Percentiles rank a stretch among this genome's conserved stretches.
Conservation (phyloP, 805 yeast genomes). For the Zygosaccharomyces kombuchaensis region DNA sequence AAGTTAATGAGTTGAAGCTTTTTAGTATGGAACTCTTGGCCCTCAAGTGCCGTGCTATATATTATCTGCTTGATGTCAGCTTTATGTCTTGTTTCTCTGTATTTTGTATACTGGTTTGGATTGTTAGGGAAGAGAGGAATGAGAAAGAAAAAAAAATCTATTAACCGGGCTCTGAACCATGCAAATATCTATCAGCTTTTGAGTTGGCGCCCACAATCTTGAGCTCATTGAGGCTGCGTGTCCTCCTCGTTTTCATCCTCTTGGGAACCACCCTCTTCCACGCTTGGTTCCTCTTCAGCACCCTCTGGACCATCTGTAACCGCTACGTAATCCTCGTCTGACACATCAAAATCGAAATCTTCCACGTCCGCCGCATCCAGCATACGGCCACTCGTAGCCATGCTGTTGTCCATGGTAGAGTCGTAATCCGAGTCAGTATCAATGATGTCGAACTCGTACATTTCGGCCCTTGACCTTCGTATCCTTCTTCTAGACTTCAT, state of each 20-base stretch:
- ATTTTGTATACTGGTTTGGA: background rate
- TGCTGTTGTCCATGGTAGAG: constrained; percentile 25
- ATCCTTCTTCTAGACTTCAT: constrained; percentile 40
- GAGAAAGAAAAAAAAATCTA: background rate
- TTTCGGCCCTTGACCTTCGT: constrained; percentile 61
- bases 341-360: constrained; percentile 34
- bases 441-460: constrained; percentile 72
- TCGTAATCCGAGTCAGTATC: constrained; percentile 52
- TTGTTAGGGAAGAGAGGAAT: background rate
- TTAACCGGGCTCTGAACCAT: background rate
- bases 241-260: background rate
- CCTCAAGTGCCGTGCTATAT: background rate
- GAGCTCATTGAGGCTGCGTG: background rate
- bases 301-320: constrained; percentile 5
- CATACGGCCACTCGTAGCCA: constrained; percentile 12
- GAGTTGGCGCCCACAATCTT: background rate
- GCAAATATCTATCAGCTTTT: constrained; percentile 5
- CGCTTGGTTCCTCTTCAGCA: background rate
- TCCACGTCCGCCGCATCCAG: constrained; percentile 22
- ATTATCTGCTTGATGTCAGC: background rate
- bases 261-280: background rate
- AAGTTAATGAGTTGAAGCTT: background rate
- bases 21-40: background rate
- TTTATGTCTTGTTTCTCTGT: background rate
- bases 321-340: constrained; percentile 29